Base-by-base conservation (phyloP, 257 asterid species). In the Buddleja alternifolia region DNA sequence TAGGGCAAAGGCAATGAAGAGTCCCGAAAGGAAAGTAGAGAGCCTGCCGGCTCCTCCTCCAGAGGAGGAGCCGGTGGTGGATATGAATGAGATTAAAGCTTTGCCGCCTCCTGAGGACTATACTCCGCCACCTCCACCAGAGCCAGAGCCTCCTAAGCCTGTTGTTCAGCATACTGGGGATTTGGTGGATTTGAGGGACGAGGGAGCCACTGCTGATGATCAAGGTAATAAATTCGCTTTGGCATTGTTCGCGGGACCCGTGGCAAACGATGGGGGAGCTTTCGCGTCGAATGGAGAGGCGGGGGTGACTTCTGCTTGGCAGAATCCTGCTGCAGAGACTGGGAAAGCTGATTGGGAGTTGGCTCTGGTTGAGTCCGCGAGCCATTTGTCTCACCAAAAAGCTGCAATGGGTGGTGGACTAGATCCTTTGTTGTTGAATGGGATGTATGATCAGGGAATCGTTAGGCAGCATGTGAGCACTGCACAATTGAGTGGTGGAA, bases 291-390 rank as follows among this genome's bases (percentile, higher is more conserved):
- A 81, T 34, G 91, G 90, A 14, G 83, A 66, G 42, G 47, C 74
- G 4, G 87, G 78, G 60, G 86, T 89, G 77, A 87, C 92, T 50
- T 87, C 96, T 0, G 96, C 96, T 34, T 89, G 96, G 96, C 96
- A 89, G 79, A 90, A 88, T 75, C 97, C 95, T 1, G 97, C 97
- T 15, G 93, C 88, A 0, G 95, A 88, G 82, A 32, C 70, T 3
- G 95, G 95, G 4, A 90, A 87, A 72, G 95, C 95, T 16, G 97
- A 90, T 66, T 90, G 97, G 97, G 95, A 87, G 67, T 63, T 90
- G 82, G 93, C 97, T 25, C 63, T 90, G 75, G 95, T 90, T 14
- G 97, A 90, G 73, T 78, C 97, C 0, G 93, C 88, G 0, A 85
- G 97, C 68, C 76, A 90, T 81, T 59, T 90, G 70, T 84, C 95